Evolutionary conservation across 192 early-diverging fungal species (phyloP).

Genomic region (Oehlia diaphana): DNA sequence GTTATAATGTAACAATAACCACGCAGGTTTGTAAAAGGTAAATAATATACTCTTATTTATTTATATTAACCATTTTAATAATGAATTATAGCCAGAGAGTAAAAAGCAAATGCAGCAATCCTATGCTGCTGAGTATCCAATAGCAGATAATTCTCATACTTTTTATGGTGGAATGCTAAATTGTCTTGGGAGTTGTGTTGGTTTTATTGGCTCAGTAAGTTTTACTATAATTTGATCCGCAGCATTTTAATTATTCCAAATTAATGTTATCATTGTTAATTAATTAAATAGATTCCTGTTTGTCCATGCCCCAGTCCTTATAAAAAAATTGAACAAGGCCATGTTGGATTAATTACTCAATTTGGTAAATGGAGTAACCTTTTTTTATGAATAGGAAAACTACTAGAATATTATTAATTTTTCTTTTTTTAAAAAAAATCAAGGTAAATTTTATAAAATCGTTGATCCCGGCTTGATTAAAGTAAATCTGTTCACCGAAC

Average conservation of each 20-base stretch:
- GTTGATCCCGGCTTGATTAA: constrained; percentile 59
- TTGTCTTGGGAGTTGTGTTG: constrained; percentile 39
- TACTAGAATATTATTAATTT: background rate
- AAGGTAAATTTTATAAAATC: constrained; percentile 37
- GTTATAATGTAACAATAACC: background rate
- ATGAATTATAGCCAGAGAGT: background rate
- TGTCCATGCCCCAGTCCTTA: constrained; percentile 64
- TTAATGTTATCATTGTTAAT: background rate
- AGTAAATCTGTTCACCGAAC: constrained; percentile 54
- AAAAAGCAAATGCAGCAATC: background rate
- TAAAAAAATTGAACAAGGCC: constrained; percentile 66
- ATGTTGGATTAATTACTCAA: constrained; percentile 65
- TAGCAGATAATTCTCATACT: constrained; percentile 38
- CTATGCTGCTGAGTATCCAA: constrained; percentile 29
- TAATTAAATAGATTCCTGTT: constrained; percentile 40
- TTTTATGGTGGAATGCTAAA: constrained; percentile 53
- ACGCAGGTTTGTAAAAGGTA: background rate
- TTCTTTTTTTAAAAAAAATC: background rate
- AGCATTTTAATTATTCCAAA: background rate
- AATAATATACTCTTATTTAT: too few species aligned
- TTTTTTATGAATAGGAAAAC: constrained; percentile 24
- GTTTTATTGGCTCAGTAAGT: constrained; percentile 43
- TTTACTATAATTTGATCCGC: background rate
- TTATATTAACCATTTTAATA: too few species aligned
- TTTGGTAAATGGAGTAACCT: constrained; percentile 61